Base-by-base conservation (phyloP, 1,139 yeast genomes). In the Candida sanyaensis region DNA sequence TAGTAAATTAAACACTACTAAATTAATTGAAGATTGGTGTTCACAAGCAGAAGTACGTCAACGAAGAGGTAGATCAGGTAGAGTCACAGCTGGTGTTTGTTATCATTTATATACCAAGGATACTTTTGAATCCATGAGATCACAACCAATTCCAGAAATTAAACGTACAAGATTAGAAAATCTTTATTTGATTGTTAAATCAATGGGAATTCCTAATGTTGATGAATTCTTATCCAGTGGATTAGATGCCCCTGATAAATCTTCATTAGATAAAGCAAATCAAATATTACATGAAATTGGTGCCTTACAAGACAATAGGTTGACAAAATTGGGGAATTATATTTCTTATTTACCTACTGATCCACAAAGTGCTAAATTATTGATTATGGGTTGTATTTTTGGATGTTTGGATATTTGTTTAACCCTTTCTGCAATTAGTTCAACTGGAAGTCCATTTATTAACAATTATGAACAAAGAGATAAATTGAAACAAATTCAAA, bases 1-100 rank as follows among this genome's bases (percentile, higher is more conserved):
- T 58, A 60, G 89, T 0, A 73, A 69, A 34, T 73, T 83, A 12
- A 86, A 88, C 55, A 78, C 91, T 3, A 85, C 96, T 0, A 81
- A 80, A 51, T 74, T 93, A 39, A 75, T 84, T 4, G 98, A 92
- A 60, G 75, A 79, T 4, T 92, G 96, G 91, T 90, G 92, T 32
- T 92, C 98, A 0, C 80, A 80, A 54, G 97, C 98, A 0, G 97
- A 96, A 60, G 85, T 86, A n/a, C 81, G 83, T 38, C 99, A 93
- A 66, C 80, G 99, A 68, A 77, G 97, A 62, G 99, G 99, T 63
- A 88, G 99, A 74, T 95, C 98, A n/a, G 99, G 99, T 54, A 93
- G 99, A 79, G 91, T 92, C 12, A 80, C 85, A 27, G 76, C 75
- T 29, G 99, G 99, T 50, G 73, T 73, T 10, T 91, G 97, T 54